A percentile compares a stretch with the other conserved stretches of the same genome.
These are phyloP conservation scores for Hanseniaspora lindneri DNA, from an alignment of 805 yeast genomes.

Conservation along the genomic window DNA sequence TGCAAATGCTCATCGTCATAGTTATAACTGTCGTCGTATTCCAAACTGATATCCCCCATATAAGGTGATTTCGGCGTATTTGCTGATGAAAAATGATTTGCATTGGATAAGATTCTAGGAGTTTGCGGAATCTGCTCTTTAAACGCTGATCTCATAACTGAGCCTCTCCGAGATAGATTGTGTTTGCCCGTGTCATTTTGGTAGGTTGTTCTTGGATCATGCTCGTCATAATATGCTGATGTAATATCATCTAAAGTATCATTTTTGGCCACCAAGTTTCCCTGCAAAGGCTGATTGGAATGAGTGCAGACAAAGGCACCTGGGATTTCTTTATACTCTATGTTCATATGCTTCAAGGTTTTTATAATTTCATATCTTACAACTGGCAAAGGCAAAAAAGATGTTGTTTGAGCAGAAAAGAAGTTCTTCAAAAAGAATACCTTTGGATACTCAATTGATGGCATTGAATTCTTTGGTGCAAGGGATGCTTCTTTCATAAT, in stretches of 20 bases:
- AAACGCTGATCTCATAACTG: constrained; percentile 22
- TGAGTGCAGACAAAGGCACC: constrained; percentile 88
- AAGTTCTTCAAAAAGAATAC: constrained; percentile 86
- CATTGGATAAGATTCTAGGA: constrained; percentile 36
- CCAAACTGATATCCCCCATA: constrained; percentile 8
- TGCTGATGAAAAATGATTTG: constrained; percentile 47
- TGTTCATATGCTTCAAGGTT: constrained; percentile 63
- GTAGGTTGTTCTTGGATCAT: not conserved
- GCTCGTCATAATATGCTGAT: constrained; percentile 6
- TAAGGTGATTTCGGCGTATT: constrained; percentile 39
- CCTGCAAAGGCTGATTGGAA: constrained; percentile 30
- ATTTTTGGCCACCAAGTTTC: constrained; percentile 15
- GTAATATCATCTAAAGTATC: constrained; percentile 14
- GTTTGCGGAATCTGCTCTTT: constrained; percentile 41
- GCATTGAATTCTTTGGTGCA: constrained; percentile 74
- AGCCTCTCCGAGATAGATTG: constrained; percentile 21
- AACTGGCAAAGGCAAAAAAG: constrained; percentile 80
- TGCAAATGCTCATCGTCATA: constrained; percentile 5
- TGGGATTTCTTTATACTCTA: constrained; percentile 74
- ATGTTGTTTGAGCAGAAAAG: constrained; percentile 87
- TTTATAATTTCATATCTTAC: constrained; percentile 74
- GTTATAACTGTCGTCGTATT: constrained; percentile 14
- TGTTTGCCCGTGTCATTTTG: constrained; percentile 10
- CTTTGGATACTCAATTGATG: constrained; percentile 85
- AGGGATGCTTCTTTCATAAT: constrained; percentile 38